phyloP scores from a whole-genome alignment of 2,329 filamentous ascomycete species.

The Xylariaceae sp. region DNA sequence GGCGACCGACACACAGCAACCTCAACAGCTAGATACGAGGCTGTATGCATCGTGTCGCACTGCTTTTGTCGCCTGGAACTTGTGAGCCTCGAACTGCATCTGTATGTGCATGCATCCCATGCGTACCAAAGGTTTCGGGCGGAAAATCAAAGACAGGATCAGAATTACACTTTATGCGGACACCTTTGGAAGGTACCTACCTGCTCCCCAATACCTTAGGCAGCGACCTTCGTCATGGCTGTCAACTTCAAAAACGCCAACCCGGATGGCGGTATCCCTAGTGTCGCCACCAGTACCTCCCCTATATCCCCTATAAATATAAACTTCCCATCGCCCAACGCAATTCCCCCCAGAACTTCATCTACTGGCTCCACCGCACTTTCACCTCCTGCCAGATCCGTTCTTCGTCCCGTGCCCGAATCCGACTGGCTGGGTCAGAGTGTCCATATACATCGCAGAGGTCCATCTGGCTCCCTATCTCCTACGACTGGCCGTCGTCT shows the following conservation, averaged over 20 bases:
- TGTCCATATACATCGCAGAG: slow-evolving; percentile 29
- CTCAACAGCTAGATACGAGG: too few species aligned
- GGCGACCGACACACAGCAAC: too few species aligned
- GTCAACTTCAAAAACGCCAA: slow-evolving; percentile 13
- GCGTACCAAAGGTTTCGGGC: too few species aligned
- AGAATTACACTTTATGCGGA: too few species aligned
- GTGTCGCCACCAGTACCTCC: slow-evolving; percentile 1
- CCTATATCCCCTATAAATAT: slow-evolving; percentile 22
- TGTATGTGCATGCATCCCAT: too few species aligned
- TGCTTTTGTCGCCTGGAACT: too few species aligned
- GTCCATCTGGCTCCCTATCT: slow-evolving; percentile 20
- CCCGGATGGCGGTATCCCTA: background rate
- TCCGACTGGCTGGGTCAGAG: slow-evolving; percentile 53
- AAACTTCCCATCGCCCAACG: slow-evolving; percentile 54
- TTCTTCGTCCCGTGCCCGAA: slow-evolving; percentile 53
- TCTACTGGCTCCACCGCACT: slow-evolving; percentile 48
- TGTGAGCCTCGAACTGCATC: too few species aligned
- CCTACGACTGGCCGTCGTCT: slow-evolving; percentile 3
- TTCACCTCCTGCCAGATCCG: slow-evolving; percentile 32
- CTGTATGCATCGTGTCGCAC: too few species aligned
- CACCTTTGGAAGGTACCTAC: background rate
- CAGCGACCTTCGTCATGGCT: slow-evolving; percentile 15
- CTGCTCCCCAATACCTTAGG: background rate
- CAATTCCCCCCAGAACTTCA: slow-evolving; percentile 69
- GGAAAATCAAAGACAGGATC: too few species aligned